Evolutionary conservation across 208 protist species (phyloP), one percentile per base, ranked within the genome.

Genomic region (Crithidia fasciculata): DNA sequence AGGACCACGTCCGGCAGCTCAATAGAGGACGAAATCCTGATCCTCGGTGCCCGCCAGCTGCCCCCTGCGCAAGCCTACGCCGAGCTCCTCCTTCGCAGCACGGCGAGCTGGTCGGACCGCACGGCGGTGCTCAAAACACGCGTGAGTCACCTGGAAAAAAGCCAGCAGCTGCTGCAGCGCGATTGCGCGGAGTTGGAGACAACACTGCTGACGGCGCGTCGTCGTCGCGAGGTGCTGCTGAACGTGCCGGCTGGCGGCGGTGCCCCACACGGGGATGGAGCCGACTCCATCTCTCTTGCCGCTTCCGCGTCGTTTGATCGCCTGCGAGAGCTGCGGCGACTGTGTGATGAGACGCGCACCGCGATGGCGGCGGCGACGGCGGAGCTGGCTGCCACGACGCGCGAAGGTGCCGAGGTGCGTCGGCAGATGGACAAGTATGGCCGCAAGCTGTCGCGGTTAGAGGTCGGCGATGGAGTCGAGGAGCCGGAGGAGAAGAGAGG

Each of bases 391-490:
- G 62, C 72, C 16, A 71, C 80, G 5, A 77, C 81, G 6, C 83
- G 86, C 8, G 80, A 87, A 16, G 70, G 81, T n/a, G 66, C 67
- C 15, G 70, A 81, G 56, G 62, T 93, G 45, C 69, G 82, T 47
- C 64, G 72, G 37, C 75, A 91, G 55, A 76, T 89, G 18, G 84
- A 88, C 28, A 87, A 86, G 68, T 91, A 90, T 69, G 75, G 40
- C n/a, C 78, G 80, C 36, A 91, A 89, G 66, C 54, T 92, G 52
- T 55, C 76, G 13, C 80, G 81, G 9, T 40, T 80, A 41, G 58
- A 69, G 5, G 18, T 12, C n/a, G 47, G 50, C 3, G 44, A 55
- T 8, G 58, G 43, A 8, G 47, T 12, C 3, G 39, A 50, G 16
- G 41, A 59, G 13, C 19, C 19, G 37, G 8, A 50, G 37, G 18